Percentiles rank a stretch among this genome's conserved stretches.
These are phyloP conservation scores for Kodamaea fukazawae DNA, from an alignment of 805 yeast genomes.

Conservation along the genomic window DNA sequence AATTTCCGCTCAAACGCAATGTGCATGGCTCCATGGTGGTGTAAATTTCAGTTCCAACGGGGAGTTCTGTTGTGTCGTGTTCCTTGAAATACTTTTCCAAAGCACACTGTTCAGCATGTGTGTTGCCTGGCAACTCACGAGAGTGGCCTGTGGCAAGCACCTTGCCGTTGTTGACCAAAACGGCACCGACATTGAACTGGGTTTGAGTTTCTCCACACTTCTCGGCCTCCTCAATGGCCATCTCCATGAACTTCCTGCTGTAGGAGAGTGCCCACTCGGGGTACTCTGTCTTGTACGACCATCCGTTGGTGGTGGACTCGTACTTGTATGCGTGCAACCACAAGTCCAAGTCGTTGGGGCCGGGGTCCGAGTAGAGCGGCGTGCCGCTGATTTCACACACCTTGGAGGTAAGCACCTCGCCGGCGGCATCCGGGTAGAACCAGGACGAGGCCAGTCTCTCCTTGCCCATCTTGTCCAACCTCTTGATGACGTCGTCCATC, in stretches of 20 bases:
- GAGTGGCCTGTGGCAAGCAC: slow-evolving; percentile 83
- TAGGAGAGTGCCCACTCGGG: slow-evolving; percentile 80
- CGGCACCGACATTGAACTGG: slow-evolving; percentile 94
- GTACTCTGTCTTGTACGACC: slow-evolving; percentile 73
- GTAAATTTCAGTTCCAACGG: slow-evolving; percentile 75
- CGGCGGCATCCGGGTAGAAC: slow-evolving; percentile 55
- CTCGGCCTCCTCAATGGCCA: slow-evolving; percentile 74
- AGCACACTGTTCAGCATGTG: slow-evolving; percentile 97
- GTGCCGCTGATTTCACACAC: slow-evolving; percentile 65
- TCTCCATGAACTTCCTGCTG: slow-evolving; percentile 61
- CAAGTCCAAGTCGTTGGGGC: slow-evolving; percentile 77
- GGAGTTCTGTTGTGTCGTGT: slow-evolving; percentile 44
- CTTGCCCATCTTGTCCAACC: slow-evolving; percentile 69
- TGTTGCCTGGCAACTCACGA: slow-evolving; percentile 88
- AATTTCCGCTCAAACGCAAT: slow-evolving; percentile 80
- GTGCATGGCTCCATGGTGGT: slow-evolving; percentile 99
- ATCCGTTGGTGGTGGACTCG: slow-evolving; percentile 52
- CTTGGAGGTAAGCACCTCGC: slow-evolving; percentile 63
- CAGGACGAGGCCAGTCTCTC: slow-evolving; percentile 64
- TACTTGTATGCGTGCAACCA: slow-evolving; percentile 92
- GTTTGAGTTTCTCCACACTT: slow-evolving; percentile 80
- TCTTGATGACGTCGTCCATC: slow-evolving; percentile 39
- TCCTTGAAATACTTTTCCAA: slow-evolving; percentile 62
- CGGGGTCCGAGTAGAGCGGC: slow-evolving; percentile 82
- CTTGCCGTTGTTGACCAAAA: slow-evolving; percentile 58